Evolutionary conservation across 108 stramenopile species (phyloP).

Genomic region (Tribonema minus): DNA sequence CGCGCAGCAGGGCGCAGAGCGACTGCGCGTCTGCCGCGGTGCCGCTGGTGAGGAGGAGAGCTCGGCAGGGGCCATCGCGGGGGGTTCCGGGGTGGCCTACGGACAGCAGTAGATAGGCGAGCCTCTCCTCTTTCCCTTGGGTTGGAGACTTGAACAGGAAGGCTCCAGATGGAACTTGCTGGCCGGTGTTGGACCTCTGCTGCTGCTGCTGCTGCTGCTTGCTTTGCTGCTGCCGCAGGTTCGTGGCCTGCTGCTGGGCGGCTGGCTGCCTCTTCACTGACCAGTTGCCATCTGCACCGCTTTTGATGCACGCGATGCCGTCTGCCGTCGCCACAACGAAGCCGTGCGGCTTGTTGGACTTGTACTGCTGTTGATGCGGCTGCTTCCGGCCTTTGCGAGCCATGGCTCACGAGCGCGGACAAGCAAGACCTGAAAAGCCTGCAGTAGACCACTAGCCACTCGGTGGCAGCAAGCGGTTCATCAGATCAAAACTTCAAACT

Average conservation of each 20-base stretch:
- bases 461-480: no score
- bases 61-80: not conserved
- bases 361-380: no score
- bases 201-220: not conserved
- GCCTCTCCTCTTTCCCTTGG: not conserved
- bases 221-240: not conserved
- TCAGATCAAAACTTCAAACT: no score
- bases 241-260: not conserved
- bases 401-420: no score
- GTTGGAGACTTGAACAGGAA: not conserved
- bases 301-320: not conserved
- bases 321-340: not conserved
- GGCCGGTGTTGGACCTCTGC: not conserved
- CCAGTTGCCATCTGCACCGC: not conserved
- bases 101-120: not conserved
- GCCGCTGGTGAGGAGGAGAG: not conserved
- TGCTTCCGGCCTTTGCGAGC: no score
- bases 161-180: no score
- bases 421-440: no score
- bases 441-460: no score
- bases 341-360: no score
- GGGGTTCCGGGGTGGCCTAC: not conserved
- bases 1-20: slow-evolving; percentile 3
- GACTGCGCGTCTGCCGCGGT: slow-evolving; percentile 11
- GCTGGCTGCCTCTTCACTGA: not conserved